These are phyloP conservation scores for Conticribra guillardii DNA, from an alignment of 108 stramenopile genomes.

Conservation along the genomic window DNA sequence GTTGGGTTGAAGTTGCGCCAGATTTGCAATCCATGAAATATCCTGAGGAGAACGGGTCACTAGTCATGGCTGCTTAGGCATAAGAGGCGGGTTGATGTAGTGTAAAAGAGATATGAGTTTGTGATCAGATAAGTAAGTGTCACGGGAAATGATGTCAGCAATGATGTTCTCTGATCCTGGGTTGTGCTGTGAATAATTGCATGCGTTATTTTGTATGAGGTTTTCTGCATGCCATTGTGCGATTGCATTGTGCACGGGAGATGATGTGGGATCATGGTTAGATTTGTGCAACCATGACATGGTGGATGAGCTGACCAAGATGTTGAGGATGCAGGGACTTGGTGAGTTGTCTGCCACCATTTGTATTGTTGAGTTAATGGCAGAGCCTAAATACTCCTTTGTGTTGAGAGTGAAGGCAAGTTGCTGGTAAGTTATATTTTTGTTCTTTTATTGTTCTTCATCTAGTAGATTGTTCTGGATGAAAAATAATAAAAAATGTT, in stretches of 20 bases:
- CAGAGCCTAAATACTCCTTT: constrained; percentile 16
- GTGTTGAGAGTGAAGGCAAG: constrained; percentile 11
- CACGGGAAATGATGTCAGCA: constrained; percentile 13
- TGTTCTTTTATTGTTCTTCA: too few relatives aligned
- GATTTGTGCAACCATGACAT: too few relatives aligned
- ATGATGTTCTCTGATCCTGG: constrained; percentile 10
- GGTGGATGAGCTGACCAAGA: constrained; percentile 8
- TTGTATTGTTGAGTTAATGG: neutral
- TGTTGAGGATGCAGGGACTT: constrained; percentile 10
- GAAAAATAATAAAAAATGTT: too few relatives aligned
- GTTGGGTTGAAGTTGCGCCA: too few relatives aligned
- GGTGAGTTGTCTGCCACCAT: neutral
- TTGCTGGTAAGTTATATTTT: too few relatives aligned
- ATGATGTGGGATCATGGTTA: too few relatives aligned
- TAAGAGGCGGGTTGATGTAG: neutral
- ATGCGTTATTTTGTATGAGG: constrained; percentile 1
- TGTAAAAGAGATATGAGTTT: constrained; percentile 4
- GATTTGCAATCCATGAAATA: constrained; percentile 6
- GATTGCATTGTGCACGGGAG: constrained; percentile 6
- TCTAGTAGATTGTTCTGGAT: too few relatives aligned
- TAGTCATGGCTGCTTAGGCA: constrained; percentile 4
- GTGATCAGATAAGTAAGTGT: too few relatives aligned
- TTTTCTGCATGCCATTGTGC: constrained; percentile 6
- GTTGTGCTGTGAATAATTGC: constrained; percentile 23
- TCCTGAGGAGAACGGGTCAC: neutral